Percentiles rank a stretch among this genome's conserved stretches.
Evolutionary conservation across 2,329 filamentous ascomycete genomes (phyloP).

Genomic region (Pyrenochaeta sp.): DNA sequence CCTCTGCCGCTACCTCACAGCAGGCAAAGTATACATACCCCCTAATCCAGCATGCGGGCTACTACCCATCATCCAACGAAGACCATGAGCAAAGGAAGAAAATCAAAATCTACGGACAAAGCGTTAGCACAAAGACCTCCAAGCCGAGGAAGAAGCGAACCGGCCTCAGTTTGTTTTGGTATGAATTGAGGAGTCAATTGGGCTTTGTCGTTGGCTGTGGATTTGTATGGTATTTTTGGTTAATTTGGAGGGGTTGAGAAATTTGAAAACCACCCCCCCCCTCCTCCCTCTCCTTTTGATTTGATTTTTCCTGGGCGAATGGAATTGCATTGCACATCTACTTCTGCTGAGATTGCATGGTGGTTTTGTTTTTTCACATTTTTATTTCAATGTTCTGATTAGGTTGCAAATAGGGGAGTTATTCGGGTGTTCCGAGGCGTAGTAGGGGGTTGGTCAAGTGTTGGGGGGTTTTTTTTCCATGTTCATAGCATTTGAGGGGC

Average conservation of each 20-base stretch:
- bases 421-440: too few relatives aligned
- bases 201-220: slow-evolving; percentile 72
- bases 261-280: too few relatives aligned
- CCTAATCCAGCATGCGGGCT: slow-evolving; percentile 54
- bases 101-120: slow-evolving; percentile 42
- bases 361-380: too few relatives aligned
- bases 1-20: slow-evolving; percentile 8
- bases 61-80: slow-evolving; percentile 37
- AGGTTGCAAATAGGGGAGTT: too few relatives aligned
- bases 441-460: too few relatives aligned
- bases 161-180: slow-evolving; percentile 58
- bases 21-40: slow-evolving; percentile 35
- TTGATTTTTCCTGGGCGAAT: too few relatives aligned
- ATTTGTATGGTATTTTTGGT: slow-evolving; percentile 70
- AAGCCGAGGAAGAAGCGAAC: slow-evolving; percentile 49
- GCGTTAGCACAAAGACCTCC: slow-evolving; percentile 36
- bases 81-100: slow-evolving; percentile 19
- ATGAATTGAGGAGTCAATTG: slow-evolving; percentile 69
- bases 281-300: too few relatives aligned
- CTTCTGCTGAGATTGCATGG: too few relatives aligned
- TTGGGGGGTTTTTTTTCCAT: too few relatives aligned
- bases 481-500: background rate
- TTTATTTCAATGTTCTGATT: too few relatives aligned
- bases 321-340: too few relatives aligned
- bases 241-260: slow-evolving; percentile 68